Conservation (phyloP, 148 eudicot species). For the Drosera capensis region DNA sequence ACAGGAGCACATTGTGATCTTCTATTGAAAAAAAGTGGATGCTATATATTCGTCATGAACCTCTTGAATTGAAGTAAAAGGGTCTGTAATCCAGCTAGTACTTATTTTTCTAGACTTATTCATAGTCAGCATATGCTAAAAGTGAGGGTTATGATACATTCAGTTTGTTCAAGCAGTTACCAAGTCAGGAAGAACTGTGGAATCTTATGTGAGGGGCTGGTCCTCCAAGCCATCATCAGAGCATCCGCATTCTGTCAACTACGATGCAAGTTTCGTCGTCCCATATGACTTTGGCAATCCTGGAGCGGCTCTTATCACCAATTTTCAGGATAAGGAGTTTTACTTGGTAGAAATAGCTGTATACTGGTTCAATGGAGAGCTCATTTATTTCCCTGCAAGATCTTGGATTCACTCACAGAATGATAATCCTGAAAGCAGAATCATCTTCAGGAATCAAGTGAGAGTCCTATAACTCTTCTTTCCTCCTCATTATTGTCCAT, state of each 20-base stretch:
- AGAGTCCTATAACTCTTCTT: constrained; percentile 1
- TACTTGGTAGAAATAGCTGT: constrained; percentile 53
- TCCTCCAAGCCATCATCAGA: constrained; percentile 33
- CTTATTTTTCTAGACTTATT: neutral
- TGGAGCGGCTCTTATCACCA: constrained; percentile 65
- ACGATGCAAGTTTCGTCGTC: constrained; percentile 41
- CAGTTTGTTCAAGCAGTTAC: constrained; percentile 24
- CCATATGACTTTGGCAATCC: constrained; percentile 70
- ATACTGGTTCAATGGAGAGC: constrained; percentile 42
- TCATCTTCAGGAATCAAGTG: constrained; percentile 69
- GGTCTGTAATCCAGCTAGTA: neutral
- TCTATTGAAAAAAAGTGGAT: too few relatives aligned
- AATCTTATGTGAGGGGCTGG: constrained; percentile 54
- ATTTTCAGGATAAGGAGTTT: constrained; percentile 52
- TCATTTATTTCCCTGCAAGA: constrained; percentile 50
- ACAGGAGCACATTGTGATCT: too few relatives aligned
- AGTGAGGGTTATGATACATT: neutral
- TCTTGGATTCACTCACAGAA: constrained; percentile 79
- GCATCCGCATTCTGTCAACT: constrained; percentile 32
- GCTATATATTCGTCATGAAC: too few relatives aligned
- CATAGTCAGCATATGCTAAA: neutral
- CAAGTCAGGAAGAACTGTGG: constrained; percentile 47
- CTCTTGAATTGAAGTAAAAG: too few relatives aligned
- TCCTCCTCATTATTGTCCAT: neutral
- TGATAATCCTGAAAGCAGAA: constrained; percentile 70